These are phyloP conservation scores for Malus fusca DNA, from an alignment of 306 rosid genomes.

Conservation along the genomic window DNA sequence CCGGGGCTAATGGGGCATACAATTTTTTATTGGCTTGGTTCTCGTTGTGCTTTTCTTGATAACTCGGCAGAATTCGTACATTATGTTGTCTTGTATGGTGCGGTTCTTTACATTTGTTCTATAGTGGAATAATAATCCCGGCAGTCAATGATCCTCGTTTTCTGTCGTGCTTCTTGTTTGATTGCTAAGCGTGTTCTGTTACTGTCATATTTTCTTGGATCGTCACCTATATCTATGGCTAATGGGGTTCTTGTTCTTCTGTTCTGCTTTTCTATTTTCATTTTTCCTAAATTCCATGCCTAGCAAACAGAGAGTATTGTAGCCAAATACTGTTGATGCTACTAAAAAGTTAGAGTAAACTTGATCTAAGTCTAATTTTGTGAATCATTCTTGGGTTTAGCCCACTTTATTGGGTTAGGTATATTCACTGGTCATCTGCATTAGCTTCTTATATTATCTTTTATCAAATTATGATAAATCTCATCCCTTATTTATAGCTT, in stretches of 20 bases:
- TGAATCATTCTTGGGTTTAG: too few species aligned
- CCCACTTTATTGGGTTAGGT: too few species aligned
- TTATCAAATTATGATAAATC: too few species aligned
- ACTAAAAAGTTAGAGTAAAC: too few species aligned
- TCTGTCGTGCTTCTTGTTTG: neutral
- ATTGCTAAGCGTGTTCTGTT: neutral
- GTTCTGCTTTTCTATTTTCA: neutral
- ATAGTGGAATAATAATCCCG: neutral
- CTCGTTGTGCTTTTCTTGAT: neutral
- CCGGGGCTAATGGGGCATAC: neutral
- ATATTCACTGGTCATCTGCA: too few species aligned
- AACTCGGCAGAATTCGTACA: neutral
- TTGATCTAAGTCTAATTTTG: too few species aligned
- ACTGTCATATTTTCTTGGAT: neutral
- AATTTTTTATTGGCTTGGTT: too few species aligned
- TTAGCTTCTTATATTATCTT: too few species aligned
- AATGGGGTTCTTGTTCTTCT: neutral
- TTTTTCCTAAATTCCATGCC: neutral
- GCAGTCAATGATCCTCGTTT: neutral
- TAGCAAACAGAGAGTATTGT: too few species aligned
- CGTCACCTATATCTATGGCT: neutral
- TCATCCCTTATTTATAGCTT: too few species aligned
- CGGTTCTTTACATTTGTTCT: neutral
- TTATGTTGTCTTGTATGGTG: neutral
- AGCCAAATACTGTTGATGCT: too few species aligned